Base-by-base conservation (phyloP, 192 early-diverging fungal genomes). In the Polychytrium aggregatum region DNA sequence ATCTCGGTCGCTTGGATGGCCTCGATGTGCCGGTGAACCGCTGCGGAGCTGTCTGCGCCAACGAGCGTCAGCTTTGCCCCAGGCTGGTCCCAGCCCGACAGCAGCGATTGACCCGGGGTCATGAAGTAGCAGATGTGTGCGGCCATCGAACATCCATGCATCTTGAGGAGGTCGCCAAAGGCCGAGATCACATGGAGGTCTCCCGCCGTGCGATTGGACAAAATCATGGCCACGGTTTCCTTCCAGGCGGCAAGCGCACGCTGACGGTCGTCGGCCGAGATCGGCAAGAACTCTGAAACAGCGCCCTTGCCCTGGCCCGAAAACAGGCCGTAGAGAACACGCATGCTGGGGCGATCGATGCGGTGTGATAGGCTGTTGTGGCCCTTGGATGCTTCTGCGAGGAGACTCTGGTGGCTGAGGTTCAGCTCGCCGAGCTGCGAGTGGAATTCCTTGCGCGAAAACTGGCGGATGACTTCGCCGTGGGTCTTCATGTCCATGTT, bases 1-100 rank as follows among this genome's bases (percentile, higher is more conserved):
- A 94, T 61, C 64, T 97, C 93, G 0, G 84, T 90, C 41, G 82
- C 56, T 46, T 78, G 82, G 2, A 94, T n/a, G n/a, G n/a, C n/a
- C n/a, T n/a, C n/a, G n/a, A n/a, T n/a, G n/a, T n/a, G n/a, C n/a
- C n/a, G n/a, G n/a, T n/a, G n/a, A n/a, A n/a, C n/a, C n/a, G n/a
- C n/a, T n/a, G n/a, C n/a, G n/a, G n/a, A n/a, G n/a, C n/a, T n/a
- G n/a, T n/a, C n/a, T n/a, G n/a, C n/a, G n/a, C n/a, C n/a, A n/a
- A n/a, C n/a, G n/a, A n/a, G n/a, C n/a, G n/a, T n/a, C n/a, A n/a
- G n/a, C n/a, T n/a, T n/a, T n/a, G n/a, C n/a, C n/a, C n/a, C n/a
- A n/a, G n/a, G n/a, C n/a, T n/a, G n/a, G n/a, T n/a, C n/a, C n/a
- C n/a, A n/a, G n/a, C n/a, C n/a, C n/a, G n/a, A n/a, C n/a, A n/a